Base-by-base conservation (phyloP, 148 eudicot genomes). In the Chenopodium suecicum region DNA sequence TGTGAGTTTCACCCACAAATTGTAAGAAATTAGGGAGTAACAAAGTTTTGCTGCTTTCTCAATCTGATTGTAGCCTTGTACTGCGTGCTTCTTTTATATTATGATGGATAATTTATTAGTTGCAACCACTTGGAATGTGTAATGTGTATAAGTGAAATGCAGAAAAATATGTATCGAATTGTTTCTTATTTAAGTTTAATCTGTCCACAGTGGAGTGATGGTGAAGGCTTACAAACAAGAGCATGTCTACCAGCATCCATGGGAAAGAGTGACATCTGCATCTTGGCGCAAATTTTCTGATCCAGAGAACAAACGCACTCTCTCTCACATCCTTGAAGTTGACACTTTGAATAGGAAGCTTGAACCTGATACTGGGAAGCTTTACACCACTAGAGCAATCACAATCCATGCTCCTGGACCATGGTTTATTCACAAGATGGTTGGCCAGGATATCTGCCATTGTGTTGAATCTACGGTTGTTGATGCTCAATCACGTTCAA, bases 201-300 rank as follows among this genome's bases (percentile, higher is more conserved):
- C 3, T 34, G 11, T 23, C 4, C 16, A 12, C 50, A 81, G 74
- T 75, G 66, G 48, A 13, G 67, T 58, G 62, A 95, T 95, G 98
- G 98, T 92, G 80, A 88, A 88, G 82, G 98, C 97, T 37, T 95
- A 95, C 48, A 78, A 92, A 78, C 98, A 95, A 86, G 98, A 93
- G 81, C 91, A 95, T 87, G 83, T 88, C 7, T 95, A 91, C 86
- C 93, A 88, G 87, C 98, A 95, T 84, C 99, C 99, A 80, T 95
- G 99, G 99, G 98, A 93, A 72, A 83, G 97, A 68, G 99, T 95
- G 74, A 92, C 98, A 19, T 83, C 98, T 54, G 99, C 99, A 70
- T 95, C 99, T n/a, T 95, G 99, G 99, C 94, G 98, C 81, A 95
- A 95, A 80, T 93, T 91, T 81, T 81, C 95, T n/a, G 98, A 95